Conservation (phyloP, 2,329 filamentous ascomycete genomes). For the Canariomyces notabilis region DNA sequence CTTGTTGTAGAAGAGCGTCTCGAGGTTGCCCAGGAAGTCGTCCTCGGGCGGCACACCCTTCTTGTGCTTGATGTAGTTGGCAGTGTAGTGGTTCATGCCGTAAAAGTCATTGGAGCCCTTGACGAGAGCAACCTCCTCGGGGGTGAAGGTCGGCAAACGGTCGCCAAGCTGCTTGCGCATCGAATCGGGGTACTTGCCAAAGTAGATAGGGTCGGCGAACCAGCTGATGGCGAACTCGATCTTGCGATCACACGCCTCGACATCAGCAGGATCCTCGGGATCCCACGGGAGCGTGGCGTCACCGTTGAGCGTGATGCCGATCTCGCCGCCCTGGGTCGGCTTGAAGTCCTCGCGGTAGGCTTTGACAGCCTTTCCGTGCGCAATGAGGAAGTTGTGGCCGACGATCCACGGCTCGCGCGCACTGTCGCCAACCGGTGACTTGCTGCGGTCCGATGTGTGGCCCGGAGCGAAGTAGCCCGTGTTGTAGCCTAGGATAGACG, state of each 20-base stretch:
- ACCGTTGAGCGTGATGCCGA: conserved; percentile 84
- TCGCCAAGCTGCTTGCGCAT: conserved; percentile 78
- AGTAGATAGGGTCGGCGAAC: conserved; percentile 86
- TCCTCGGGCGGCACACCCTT: conserved; percentile 53
- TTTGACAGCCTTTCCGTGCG: conserved; percentile 76
- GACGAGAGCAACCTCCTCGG: conserved; percentile 67
- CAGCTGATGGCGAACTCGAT: conserved; percentile 83
- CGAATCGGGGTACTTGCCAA: conserved; percentile 75
- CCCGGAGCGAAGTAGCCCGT: conserved; percentile 76
- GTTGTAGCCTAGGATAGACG: conserved; percentile 73
- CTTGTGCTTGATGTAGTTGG: conserved; percentile 77
- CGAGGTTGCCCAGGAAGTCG: conserved; percentile 72
- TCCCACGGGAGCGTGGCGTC: conserved; percentile 83
- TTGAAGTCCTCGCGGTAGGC: conserved; percentile 81
- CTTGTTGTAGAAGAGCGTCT: conserved; percentile 67
- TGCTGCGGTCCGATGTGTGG: conserved; percentile 69
- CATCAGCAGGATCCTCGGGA: conserved; percentile 65
- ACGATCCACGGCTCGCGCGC: conserved; percentile 76
- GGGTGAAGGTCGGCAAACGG: conserved; percentile 68
- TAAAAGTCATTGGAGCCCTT: conserved; percentile 90
- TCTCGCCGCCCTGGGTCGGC: conserved; percentile 63
- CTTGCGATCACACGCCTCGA: conserved; percentile 73
- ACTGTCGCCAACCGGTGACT: conserved; percentile 67
- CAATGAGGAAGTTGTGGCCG: conserved; percentile 73
- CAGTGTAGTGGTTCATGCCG: conserved; percentile 91